A percentile compares a stretch with the other conserved stretches of the same genome.
Evolutionary conservation across 345 rosid genomes (phyloP).

Genomic region (Ricinus communis): DNA sequence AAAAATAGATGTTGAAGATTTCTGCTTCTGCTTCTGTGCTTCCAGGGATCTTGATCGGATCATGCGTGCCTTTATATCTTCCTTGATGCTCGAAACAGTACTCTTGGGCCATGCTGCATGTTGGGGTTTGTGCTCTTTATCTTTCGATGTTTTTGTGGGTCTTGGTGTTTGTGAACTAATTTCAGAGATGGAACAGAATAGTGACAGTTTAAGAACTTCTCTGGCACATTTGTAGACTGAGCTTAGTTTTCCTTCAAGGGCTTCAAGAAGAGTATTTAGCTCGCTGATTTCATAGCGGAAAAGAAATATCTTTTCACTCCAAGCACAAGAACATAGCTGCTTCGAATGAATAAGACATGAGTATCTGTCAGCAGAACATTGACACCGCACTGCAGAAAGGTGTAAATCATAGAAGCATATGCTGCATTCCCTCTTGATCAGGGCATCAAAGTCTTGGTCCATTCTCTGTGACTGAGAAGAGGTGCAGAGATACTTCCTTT

Average conservation of each 20-base stretch:
- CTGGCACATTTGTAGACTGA: constrained; percentile 49
- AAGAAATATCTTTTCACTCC: constrained; percentile 49
- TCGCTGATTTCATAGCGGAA: constrained; percentile 50
- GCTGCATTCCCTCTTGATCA: constrained; percentile 51
- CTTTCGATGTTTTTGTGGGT: constrained; percentile 15
- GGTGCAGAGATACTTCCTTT: constrained; percentile 48
- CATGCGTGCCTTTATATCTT: constrained; percentile 35
- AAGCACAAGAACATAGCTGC: constrained; percentile 65
- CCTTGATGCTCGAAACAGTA: constrained; percentile 28
- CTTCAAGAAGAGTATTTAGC: constrained; percentile 57
- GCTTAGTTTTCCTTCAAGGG: constrained; percentile 54
- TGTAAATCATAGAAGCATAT: constrained; percentile 60
- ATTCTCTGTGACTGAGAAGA: constrained; percentile 42
- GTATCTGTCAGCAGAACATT: constrained; percentile 52
- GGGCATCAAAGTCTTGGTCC: constrained; percentile 43
- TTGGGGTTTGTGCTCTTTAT: constrained; percentile 10
- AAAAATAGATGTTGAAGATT: constrained; percentile 1
- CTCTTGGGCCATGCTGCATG: constrained; percentile 13
- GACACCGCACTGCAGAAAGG: constrained; percentile 61
- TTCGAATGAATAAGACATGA: constrained; percentile 58
- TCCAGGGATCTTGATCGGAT: constrained; percentile 12
- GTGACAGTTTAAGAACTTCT: constrained; percentile 35
- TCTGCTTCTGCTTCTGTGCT: constrained; percentile 20
- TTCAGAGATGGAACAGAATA: constrained; percentile 18
- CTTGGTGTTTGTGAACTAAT: constrained; percentile 6